A percentile compares a stretch with the other conserved stretches of the same genome.
These are phyloP conservation scores for Microdochium paspali DNA, from an alignment of 2,329 filamentous ascomycete genomes.

Conservation along the genomic window DNA sequence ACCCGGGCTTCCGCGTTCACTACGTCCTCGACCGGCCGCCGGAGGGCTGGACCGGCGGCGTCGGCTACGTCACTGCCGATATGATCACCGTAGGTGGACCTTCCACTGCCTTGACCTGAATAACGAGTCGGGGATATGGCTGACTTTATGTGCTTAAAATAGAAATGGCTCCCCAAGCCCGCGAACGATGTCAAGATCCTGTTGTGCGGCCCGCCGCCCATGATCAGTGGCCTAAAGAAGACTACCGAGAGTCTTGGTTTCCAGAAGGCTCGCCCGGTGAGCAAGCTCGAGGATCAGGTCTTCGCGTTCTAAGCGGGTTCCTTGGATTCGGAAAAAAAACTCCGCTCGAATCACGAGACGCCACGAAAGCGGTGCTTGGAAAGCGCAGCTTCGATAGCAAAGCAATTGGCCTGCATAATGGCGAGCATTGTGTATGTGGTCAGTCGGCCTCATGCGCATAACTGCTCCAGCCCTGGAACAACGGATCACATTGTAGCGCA, in stretches of 20 bases:
- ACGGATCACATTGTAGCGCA: no score
- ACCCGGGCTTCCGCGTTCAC: slow-evolving; percentile 76
- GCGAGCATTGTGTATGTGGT: no score
- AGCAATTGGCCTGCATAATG: no score
- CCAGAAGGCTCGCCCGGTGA: slow-evolving; percentile 86
- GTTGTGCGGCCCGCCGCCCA: slow-evolving; percentile 90
- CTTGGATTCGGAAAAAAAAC: no score
- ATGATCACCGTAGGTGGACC: slow-evolving; percentile 78
- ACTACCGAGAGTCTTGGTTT: slow-evolving; percentile 80
- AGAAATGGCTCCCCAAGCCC: slow-evolving; percentile 75
- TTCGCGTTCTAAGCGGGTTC: slow-evolving; percentile 69
- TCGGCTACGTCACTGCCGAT: slow-evolving; percentile 89
- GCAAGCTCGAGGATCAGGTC: slow-evolving; percentile 96
- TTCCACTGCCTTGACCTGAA: not conserved
- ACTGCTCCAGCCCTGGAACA: no score
- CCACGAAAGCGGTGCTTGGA: no score
- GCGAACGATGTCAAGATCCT: slow-evolving; percentile 86
- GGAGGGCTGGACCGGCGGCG: slow-evolving; percentile 81
- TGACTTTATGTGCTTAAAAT: slow-evolving; percentile 15
- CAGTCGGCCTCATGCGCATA: no score
- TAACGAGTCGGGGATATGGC: slow-evolving; percentile 3
- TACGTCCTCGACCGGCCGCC: slow-evolving; percentile 97
- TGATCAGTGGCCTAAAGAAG: slow-evolving; percentile 98
- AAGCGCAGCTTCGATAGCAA: no score
- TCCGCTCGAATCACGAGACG: not conserved